Percentiles rank a stretch among this genome's conserved stretches.
phyloP scores from a whole-genome alignment of 2,329 filamentous ascomycete genomes.

The Cladosporium phlei region DNA sequence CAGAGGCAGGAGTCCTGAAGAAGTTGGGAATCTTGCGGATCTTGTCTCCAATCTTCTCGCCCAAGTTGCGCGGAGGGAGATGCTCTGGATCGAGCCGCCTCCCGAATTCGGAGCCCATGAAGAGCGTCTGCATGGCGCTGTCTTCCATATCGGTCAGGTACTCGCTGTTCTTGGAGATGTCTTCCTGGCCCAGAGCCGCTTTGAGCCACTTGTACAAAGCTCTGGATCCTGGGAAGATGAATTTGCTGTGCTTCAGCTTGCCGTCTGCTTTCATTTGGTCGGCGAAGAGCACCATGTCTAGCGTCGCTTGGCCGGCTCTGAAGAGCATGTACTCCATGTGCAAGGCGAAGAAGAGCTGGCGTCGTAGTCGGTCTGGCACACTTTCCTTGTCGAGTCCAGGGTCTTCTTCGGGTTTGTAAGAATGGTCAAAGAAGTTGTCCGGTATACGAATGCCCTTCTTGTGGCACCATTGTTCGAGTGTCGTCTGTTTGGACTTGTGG shows the following conservation, averaged over 20 bases:
- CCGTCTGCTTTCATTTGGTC: slow-evolving; percentile 62
- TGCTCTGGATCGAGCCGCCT: slow-evolving; percentile 68
- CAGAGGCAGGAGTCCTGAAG: slow-evolving; percentile 59
- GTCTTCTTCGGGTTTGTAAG: slow-evolving; percentile 45
- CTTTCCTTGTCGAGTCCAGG: slow-evolving; percentile 41
- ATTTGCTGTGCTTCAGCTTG: slow-evolving; percentile 55
- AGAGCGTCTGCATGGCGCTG: slow-evolving; percentile 51
- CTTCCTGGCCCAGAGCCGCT: slow-evolving; percentile 50
- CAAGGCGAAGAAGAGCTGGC: slow-evolving; percentile 67
- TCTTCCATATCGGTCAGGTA: slow-evolving; percentile 56
- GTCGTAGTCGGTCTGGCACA: slow-evolving; percentile 60
- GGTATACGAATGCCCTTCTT: slow-evolving; percentile 46
- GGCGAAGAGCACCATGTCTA: slow-evolving; percentile 63
- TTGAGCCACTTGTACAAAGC: slow-evolving; percentile 62
- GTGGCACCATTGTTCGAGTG: slow-evolving; percentile 42
- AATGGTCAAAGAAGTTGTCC: slow-evolving; percentile 44
- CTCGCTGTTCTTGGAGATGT: slow-evolving; percentile 52
- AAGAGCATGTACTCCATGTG: slow-evolving; percentile 65
- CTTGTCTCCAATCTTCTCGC: slow-evolving; percentile 58
- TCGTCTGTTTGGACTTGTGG: slow-evolving; percentile 57
- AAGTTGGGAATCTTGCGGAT: slow-evolving; percentile 56
- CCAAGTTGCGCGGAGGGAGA: slow-evolving; percentile 56
- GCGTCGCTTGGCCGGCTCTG: slow-evolving; percentile 55
- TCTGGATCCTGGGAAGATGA: slow-evolving; percentile 60
- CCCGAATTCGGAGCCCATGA: slow-evolving; percentile 60